phyloP scores from a whole-genome alignment of 1,284 basidiomycete genomes.

The Cryptococcus hybrid region DNA sequence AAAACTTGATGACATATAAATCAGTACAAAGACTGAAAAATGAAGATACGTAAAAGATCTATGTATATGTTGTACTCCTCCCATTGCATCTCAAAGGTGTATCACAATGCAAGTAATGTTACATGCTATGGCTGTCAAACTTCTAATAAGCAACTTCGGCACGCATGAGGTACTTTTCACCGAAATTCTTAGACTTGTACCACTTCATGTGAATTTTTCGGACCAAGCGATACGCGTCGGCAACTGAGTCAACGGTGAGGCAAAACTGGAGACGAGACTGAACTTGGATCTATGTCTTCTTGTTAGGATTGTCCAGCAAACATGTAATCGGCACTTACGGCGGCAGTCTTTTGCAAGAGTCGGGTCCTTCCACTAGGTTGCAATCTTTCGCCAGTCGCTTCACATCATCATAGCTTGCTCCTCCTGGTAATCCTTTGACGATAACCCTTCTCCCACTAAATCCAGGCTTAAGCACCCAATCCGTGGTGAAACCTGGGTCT shows the following conservation, averaged over 20 bases:
- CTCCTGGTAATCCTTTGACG: conserved; percentile 18
- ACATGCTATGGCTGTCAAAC: no score
- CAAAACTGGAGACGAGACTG: conserved; percentile 19
- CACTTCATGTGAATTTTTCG: conserved; percentile 24
- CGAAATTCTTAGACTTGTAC: conserved; percentile 13
- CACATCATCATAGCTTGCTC: conserved; percentile 3
- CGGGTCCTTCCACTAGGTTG: conserved; percentile 8
- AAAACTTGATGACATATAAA: neutral
- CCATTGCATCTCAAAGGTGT: no score
- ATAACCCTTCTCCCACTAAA: conserved; percentile 17
- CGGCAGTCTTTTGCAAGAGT: conserved; percentile 10
- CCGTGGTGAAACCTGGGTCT: conserved; percentile 3
- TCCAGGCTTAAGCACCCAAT: conserved; percentile 11
- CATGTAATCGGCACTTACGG: conserved; percentile 12
- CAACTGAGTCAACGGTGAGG: conserved; percentile 24
- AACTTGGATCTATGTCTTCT: conserved; percentile 5
- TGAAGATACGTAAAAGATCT: no score
- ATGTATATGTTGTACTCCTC: no score
- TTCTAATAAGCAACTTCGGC: conserved; percentile 23
- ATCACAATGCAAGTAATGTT: no score
- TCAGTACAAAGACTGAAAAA: no score
- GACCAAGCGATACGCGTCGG: conserved; percentile 23
- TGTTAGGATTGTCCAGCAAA: neutral
- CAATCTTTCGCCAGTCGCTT: conserved; percentile 12
- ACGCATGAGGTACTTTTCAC: conserved; percentile 23